Evolutionary conservation across 2,329 filamentous ascomycete species (phyloP).

Genomic region (Hypocreales sp.): DNA sequence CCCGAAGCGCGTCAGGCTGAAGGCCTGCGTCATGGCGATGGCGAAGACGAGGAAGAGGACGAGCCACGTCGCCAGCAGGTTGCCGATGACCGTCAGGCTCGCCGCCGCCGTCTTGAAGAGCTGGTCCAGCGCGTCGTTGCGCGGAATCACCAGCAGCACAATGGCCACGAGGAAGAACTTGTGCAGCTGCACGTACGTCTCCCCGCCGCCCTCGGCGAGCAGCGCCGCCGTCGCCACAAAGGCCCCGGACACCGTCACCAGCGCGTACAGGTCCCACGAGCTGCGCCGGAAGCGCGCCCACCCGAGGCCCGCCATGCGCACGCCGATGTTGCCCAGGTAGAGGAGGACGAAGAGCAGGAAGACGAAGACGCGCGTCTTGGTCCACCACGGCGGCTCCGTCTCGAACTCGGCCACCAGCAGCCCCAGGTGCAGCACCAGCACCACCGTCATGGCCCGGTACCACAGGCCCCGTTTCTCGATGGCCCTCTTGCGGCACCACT

Average conservation of each 20-base stretch:
- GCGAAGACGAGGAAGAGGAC: slow-evolving; percentile 93
- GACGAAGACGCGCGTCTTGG: slow-evolving; percentile 51
- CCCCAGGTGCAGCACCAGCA: slow-evolving; percentile 70
- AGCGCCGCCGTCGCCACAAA: slow-evolving; percentile 68
- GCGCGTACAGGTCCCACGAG: slow-evolving; percentile 87
- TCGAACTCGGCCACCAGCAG: slow-evolving; percentile 79
- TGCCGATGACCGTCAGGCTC: slow-evolving; percentile 78
- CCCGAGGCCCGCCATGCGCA: slow-evolving; percentile 76
- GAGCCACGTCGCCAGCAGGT: slow-evolving; percentile 90
- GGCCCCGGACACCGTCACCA: slow-evolving; percentile 64
- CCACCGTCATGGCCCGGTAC: slow-evolving; percentile 67
- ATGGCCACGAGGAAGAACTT: slow-evolving; percentile 90
- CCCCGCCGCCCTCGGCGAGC: slow-evolving; percentile 40
- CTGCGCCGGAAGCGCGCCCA: slow-evolving; percentile 87
- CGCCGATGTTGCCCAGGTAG: slow-evolving; percentile 67
- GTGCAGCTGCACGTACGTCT: slow-evolving; percentile 64
- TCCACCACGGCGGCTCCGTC: slow-evolving; percentile 58
- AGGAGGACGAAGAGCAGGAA: slow-evolving; percentile 72
- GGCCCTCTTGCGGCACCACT: slow-evolving; percentile 89
- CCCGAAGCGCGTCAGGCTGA: slow-evolving; percentile 85
- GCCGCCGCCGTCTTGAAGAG: slow-evolving; percentile 97
- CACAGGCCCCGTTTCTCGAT: slow-evolving; percentile 89
- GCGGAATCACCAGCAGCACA: slow-evolving; percentile 77
- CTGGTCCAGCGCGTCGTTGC: slow-evolving; percentile 94
- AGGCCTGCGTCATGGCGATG: slow-evolving; percentile 90